Percentiles rank a stretch among this genome's conserved stretches.
Evolutionary conservation across 768 basidiomycete species (phyloP).

Genomic region (Pilatotrama ljubarskyi): DNA sequence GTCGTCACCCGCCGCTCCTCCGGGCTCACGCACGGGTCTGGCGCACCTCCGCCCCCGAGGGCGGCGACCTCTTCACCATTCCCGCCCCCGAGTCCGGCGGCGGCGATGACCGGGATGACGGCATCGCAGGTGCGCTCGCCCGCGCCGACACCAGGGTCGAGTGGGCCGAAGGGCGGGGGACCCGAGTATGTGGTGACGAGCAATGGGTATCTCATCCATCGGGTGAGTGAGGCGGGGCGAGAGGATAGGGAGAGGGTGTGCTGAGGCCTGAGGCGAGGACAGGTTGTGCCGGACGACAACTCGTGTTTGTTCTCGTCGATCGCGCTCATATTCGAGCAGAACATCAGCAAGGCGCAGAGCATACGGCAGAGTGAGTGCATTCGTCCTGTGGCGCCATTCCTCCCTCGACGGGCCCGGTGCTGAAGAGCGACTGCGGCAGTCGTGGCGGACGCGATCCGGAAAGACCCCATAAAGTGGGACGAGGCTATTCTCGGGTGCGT

Average conservation of each 20-base stretch:
- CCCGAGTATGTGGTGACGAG: slow-evolving; percentile 62
- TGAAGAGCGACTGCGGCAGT: slow-evolving; percentile 43
- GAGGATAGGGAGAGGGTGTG: not conserved
- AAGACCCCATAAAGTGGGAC: slow-evolving; percentile 69
- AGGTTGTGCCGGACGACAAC: slow-evolving; percentile 97
- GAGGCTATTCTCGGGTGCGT: slow-evolving; percentile 86
- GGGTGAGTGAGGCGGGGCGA: slow-evolving; percentile 44
- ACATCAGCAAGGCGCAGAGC: slow-evolving; percentile 63
- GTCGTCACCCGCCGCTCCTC: slow-evolving; percentile 59
- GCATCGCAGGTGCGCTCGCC: slow-evolving; percentile 25
- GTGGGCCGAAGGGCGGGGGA: slow-evolving; percentile 33
- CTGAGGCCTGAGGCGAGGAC: slow-evolving; percentile 7
- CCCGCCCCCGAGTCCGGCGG: slow-evolving; percentile 25
- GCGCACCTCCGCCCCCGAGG: not conserved
- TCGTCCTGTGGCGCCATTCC: not conserved
- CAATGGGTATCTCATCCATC: slow-evolving; percentile 65
- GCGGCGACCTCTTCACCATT: slow-evolving; percentile 8
- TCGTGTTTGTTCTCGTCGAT: slow-evolving; percentile 91
- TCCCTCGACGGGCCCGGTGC: not conserved
- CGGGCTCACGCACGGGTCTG: slow-evolving; percentile 11
- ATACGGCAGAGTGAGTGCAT: slow-evolving; percentile 68
- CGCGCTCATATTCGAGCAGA: slow-evolving; percentile 84
- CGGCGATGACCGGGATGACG: slow-evolving; percentile 28
- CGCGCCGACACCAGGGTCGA: slow-evolving; percentile 23
- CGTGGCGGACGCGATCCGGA: slow-evolving; percentile 78